phyloP scores from a whole-genome alignment of 805 yeast species.

The Wickerhamiella siamensis region DNA sequence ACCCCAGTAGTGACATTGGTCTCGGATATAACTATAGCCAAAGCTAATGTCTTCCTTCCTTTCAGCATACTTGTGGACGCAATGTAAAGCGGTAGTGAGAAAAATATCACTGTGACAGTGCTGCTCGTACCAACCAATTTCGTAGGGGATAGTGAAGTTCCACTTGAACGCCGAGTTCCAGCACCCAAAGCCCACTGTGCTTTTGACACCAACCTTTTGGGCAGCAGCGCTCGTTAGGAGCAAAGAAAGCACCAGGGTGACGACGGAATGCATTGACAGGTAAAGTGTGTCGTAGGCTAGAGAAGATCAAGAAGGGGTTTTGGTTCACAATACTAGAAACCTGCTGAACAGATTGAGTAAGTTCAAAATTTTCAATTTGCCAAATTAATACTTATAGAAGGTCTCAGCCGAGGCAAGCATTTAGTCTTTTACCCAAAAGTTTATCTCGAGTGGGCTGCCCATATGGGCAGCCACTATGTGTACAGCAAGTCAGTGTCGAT shows the following conservation, averaged over 20 bases:
- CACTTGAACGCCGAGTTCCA: conserved; percentile 22
- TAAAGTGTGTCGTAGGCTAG: no score
- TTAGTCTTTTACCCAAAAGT: not conserved
- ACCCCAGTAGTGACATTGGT: conserved; percentile 23
- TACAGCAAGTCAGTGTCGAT: no score
- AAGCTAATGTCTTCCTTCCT: conserved; percentile 15
- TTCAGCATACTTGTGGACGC: conserved; percentile 17
- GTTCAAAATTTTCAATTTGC: no score
- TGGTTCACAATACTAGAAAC: no score
- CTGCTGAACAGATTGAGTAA: no score
- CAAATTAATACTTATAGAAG: no score
- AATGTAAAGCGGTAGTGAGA: conserved; percentile 21
- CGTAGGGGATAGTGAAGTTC: conserved; percentile 21
- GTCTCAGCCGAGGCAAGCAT: no score
- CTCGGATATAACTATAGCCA: conserved; percentile 18
- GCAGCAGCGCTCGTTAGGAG: conserved; percentile 5
- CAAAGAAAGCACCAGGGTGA: not conserved
- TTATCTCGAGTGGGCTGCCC: not conserved
- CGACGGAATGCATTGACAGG: not conserved
- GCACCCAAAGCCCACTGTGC: conserved; percentile 22
- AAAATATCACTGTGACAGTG: conserved; percentile 20
- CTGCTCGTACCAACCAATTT: conserved; percentile 16
- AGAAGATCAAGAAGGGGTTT: no score
- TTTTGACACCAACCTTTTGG: conserved; percentile 23
- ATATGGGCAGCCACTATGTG: no score